A percentile compares a stretch with the other conserved stretches of the same genome.
These are phyloP conservation scores for Crepidotus variabilis DNA, from an alignment of 768 basidiomycete species.

Conservation along the genomic window DNA sequence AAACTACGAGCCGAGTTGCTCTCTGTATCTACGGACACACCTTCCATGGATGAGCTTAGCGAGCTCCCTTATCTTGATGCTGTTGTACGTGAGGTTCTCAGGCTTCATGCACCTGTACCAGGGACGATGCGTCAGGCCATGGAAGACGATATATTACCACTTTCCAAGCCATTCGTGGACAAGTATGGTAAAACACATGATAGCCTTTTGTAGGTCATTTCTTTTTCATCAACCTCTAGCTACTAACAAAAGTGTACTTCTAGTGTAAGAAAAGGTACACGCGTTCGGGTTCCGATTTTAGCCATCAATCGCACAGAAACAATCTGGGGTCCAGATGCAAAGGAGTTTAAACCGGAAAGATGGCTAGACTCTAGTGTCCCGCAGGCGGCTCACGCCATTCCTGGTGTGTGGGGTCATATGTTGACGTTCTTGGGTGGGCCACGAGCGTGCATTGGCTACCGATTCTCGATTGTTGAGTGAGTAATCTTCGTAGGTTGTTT, in stretches of 20 bases:
- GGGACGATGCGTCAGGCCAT: constrained; percentile 38
- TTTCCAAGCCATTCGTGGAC: constrained; percentile 42
- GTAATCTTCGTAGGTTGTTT: constrained; percentile 16
- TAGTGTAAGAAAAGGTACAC: constrained; percentile 41
- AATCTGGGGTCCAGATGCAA: constrained; percentile 62
- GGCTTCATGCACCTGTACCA: constrained; percentile 50
- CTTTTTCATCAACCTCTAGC: background rate
- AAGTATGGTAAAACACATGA: constrained; percentile 36
- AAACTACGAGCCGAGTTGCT: constrained; percentile 58
- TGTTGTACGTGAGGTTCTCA: constrained; percentile 57
- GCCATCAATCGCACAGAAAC: constrained; percentile 45
- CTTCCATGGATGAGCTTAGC: constrained; percentile 66
- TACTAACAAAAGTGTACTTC: background rate
- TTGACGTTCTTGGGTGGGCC: constrained; percentile 63
- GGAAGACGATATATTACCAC: constrained; percentile 50
- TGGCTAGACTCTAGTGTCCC: constrained; percentile 43
- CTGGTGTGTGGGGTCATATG: constrained; percentile 57
- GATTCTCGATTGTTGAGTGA: constrained; percentile 58
- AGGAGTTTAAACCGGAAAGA: constrained; percentile 65
- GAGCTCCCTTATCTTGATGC: constrained; percentile 67
- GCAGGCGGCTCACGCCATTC: constrained; percentile 37
- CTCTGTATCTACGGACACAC: constrained; percentile 45
- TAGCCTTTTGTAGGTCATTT: constrained; percentile 22
- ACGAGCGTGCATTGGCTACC: constrained; percentile 62
- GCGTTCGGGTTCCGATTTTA: constrained; percentile 45